Evolutionary conservation across 169 alveolate genomes (phyloP).

Genomic region (Plasmodium adleri): DNA sequence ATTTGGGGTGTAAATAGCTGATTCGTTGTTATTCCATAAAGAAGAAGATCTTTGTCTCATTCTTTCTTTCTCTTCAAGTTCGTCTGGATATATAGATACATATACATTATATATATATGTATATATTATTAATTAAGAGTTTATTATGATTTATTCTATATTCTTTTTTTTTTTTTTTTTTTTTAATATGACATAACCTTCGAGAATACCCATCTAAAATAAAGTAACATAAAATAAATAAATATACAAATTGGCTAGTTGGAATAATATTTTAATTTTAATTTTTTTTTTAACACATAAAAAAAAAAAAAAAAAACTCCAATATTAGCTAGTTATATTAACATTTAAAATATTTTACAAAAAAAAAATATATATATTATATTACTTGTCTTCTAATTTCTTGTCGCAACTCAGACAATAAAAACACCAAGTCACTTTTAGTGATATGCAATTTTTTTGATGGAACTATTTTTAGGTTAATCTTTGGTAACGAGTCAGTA

Average conservation of each 20-base stretch:
- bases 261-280: background rate
- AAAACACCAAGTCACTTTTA: slow-evolving; percentile 60
- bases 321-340: background rate
- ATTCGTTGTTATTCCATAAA: slow-evolving; percentile 29
- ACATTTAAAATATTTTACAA: background rate
- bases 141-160: background rate
- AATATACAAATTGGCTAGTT: background rate
- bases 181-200: slow-evolving; percentile 28
- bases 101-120: background rate
- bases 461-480: slow-evolving; percentile 71
- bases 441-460: slow-evolving; percentile 57
- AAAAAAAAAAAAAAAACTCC: background rate
- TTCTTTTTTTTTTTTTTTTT: slow-evolving; percentile 7
- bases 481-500: slow-evolving; percentile 21
- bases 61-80: slow-evolving; percentile 62
- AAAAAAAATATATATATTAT: background rate
- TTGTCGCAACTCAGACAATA: slow-evolving; percentile 54
- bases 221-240: background rate
- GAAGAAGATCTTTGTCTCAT: slow-evolving; percentile 46
- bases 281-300: no score
- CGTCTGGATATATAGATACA: slow-evolving; percentile 24
- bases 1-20: slow-evolving; percentile 48
- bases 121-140: background rate
- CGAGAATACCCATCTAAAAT: slow-evolving; percentile 34
- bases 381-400: slow-evolving; percentile 72